Base-by-base conservation (phyloP, 768 basidiomycete species). In the Sarcomyxa edulis region DNA sequence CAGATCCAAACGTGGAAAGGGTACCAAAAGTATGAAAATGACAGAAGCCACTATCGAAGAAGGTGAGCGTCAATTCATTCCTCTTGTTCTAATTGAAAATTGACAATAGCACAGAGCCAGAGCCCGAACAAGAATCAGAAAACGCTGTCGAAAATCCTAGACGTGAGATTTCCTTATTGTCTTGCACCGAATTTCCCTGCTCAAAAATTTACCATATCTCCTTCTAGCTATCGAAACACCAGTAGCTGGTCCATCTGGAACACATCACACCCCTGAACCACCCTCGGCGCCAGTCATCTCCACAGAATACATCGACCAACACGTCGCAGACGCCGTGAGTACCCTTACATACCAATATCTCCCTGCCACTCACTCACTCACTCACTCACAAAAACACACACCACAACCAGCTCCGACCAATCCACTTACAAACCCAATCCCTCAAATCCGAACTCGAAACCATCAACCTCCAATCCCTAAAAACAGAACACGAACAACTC, bases 11-110 rank as follows among this genome's bases (percentile, higher is more conserved):
- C 69, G 72, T 45, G 58, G 62, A 23, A 84, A 69, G 53, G 60
- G 58, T 31, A 81, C 68, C 48, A 76, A 54, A 50, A 67, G 64
- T 16, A 53, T 70, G 24, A 73, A 73, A 42, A 71, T 71, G 2
- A 54, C 54, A 2, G 76, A 84, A 56, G 68, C 68, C 14, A 73
- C 76, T 4, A 85, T 86, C 18, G 75, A 74, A 58, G 71, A 77
- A 62, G 77, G 76, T 76, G 34, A 24, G 62, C 44, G 12, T 32
- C 16, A 31, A 20, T 24, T n/a, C n/a, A n/a, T n/a, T n/a, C n/a
- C n/a, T n/a, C n/a, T n/a, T 8, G 14, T 18, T 18, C 14, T 18
- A 18, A 30, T 8, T 30, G 14, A n/a, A 30, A 30, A 8, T 18
- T 8, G 14, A 30, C 8, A 30, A 30, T 30, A 30, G 29, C 29